Conservation (phyloP, 2,329 filamentous ascomycete species). For the Esteya vermicola region DNA sequence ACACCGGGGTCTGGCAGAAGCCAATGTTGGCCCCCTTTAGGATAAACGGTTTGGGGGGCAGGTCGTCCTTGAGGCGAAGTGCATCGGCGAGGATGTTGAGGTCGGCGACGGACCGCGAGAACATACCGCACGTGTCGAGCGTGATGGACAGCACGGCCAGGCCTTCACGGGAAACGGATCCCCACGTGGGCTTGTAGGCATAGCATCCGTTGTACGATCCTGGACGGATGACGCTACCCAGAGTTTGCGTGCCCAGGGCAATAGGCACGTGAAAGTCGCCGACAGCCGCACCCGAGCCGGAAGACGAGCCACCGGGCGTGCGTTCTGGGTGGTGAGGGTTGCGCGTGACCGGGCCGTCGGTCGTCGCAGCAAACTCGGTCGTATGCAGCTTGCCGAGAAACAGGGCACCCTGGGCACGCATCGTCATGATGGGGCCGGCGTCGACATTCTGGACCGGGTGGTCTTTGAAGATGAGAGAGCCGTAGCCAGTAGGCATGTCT, state of each 20-base stretch:
- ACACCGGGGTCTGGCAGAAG: conserved; percentile 37
- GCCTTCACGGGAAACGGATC: conserved; percentile 46
- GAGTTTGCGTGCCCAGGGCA: conserved; percentile 50
- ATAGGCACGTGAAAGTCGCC: conserved; percentile 49
- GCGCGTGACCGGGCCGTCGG: conserved; percentile 33
- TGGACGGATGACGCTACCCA: conserved; percentile 48
- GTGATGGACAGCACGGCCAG: conserved; percentile 42
- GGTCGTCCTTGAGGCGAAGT: conserved; percentile 39
- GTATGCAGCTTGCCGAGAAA: conserved; percentile 47
- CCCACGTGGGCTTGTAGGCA: conserved; percentile 53
- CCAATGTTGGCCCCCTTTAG: conserved; percentile 38
- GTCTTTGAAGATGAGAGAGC: conserved; percentile 36
- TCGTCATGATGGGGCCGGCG: conserved; percentile 33
- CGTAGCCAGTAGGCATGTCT: conserved; percentile 43
- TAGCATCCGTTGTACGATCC: conserved; percentile 52
- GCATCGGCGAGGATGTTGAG: conserved; percentile 39
- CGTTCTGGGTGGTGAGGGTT: conserved; percentile 39
- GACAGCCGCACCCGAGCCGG: conserved; percentile 52
- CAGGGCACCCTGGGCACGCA: conserved; percentile 40
- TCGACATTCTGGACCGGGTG: conserved; percentile 31
- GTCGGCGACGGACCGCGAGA: conserved; percentile 41
- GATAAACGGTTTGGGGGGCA: conserved; percentile 14
- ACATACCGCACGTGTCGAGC: conserved; percentile 49
- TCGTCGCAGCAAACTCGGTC: conserved; percentile 48
- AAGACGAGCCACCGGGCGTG: conserved; percentile 54